Percentiles rank a stretch among this genome's conserved stretches.
Evolutionary conservation across 495 filamentous ascomycete species (phyloP).

Genomic region (Neurospora sp.): DNA sequence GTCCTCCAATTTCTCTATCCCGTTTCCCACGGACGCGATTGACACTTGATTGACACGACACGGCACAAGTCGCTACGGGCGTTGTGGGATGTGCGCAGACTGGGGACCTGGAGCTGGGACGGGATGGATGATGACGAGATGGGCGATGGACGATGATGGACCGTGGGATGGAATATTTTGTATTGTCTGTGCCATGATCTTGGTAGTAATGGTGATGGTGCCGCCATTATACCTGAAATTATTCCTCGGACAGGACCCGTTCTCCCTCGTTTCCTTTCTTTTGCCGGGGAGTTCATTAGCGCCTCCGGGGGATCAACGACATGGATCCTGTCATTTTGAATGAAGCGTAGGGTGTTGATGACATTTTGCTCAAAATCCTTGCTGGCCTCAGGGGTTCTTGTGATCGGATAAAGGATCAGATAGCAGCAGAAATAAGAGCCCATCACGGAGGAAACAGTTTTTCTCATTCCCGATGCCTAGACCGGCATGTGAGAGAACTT

Average conservation of each 20-base stretch:
- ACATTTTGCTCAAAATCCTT: background rate
- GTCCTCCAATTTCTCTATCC: background rate
- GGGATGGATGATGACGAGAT: background rate
- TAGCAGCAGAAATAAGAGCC: background rate
- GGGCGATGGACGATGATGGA: background rate
- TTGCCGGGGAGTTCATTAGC: background rate
- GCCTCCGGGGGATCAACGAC: slow-evolving; percentile 9
- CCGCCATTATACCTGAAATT: background rate
- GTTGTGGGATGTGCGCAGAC: background rate
- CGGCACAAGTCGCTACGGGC: background rate
- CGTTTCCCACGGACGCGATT: background rate
- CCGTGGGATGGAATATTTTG: background rate
- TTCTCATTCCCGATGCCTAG: background rate
- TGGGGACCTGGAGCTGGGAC: background rate
- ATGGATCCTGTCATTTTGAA: slow-evolving; percentile 5
- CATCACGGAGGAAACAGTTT: background rate
- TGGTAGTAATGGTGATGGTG: background rate
- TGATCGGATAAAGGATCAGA: background rate
- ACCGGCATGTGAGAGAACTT: background rate
- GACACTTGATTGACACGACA: background rate
- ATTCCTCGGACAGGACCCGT: background rate
- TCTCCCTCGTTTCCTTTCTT: background rate
- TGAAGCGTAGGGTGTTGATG: background rate
- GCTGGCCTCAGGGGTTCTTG: slow-evolving; percentile 1
- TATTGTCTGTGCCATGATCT: background rate